These are phyloP conservation scores for Diatrype stigma DNA, from an alignment of 2,329 filamentous ascomycete species.

Conservation along the genomic window DNA sequence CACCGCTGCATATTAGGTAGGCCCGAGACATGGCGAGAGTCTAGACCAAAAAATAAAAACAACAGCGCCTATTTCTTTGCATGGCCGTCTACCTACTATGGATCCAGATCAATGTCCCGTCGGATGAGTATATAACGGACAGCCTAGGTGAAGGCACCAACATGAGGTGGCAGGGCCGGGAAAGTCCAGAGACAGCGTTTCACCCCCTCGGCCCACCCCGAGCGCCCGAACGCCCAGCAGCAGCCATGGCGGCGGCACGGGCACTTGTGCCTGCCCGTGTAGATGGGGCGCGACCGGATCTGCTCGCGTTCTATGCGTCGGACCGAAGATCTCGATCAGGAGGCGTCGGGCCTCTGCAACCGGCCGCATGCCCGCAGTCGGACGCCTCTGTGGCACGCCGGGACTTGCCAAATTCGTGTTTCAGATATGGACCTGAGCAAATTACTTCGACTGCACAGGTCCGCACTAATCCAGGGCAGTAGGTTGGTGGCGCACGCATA, in stretches of 20 bases:
- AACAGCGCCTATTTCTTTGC: too few relatives aligned
- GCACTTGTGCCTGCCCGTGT: not conserved
- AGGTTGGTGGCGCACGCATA: too few relatives aligned
- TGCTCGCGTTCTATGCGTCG: not conserved
- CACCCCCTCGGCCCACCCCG: not conserved
- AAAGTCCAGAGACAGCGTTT: not conserved
- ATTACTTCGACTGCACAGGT: too few relatives aligned
- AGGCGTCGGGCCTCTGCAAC: not conserved
- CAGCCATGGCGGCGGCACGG: too few relatives aligned
- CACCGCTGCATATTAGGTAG: not conserved
- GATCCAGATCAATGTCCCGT: too few relatives aligned
- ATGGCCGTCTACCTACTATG: too few relatives aligned
- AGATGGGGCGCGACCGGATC: not conserved
- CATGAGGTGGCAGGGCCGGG: not conserved
- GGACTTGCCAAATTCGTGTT: not conserved
- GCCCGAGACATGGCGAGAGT: not conserved
- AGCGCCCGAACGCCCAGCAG: too few relatives aligned
- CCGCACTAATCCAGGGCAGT: too few relatives aligned
- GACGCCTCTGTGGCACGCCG: not conserved
- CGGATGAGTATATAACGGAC: too few relatives aligned
- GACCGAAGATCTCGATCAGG: not conserved
- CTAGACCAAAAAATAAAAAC: too few relatives aligned
- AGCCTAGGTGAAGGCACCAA: too few relatives aligned
- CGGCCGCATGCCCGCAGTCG: not conserved
- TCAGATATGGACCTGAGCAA: not conserved